Evolutionary conservation across 176 grass and related monocot species (phyloP).

Genomic region (Hordeum marinum): DNA sequence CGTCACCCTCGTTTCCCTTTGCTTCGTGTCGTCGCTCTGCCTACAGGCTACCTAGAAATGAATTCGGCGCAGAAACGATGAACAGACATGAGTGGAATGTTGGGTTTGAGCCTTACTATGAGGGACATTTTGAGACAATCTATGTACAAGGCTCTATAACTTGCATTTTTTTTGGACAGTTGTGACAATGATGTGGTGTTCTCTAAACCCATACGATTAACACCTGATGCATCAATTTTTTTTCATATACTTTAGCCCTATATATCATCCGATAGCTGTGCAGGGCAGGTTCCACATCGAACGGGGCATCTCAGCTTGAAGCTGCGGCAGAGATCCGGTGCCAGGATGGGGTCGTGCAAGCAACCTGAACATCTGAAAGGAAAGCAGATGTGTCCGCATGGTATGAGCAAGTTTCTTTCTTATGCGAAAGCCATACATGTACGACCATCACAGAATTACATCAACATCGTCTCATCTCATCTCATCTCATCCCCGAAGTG

Average conservation of each 20-base stretch:
- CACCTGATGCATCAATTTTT: background rate
- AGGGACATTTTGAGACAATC: background rate
- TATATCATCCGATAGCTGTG: background rate
- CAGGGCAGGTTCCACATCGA: background rate
- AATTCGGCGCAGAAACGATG: background rate
- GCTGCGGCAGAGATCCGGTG: background rate
- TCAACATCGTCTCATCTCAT: background rate
- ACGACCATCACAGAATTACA: conserved; percentile 26
- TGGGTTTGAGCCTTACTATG: background rate
- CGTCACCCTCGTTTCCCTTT: conserved; percentile 36
- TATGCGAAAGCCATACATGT: background rate
- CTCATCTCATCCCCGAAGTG: conserved; percentile 18
- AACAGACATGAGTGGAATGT: background rate
- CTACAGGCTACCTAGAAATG: conserved; percentile 5
- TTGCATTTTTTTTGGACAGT: background rate
- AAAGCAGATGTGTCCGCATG: conserved; percentile 4
- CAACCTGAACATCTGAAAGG: background rate
- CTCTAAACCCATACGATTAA: background rate
- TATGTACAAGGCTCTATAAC: background rate
- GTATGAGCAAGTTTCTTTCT: conserved; percentile 31
- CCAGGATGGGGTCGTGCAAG: background rate
- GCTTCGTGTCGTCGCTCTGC: conserved; percentile 37
- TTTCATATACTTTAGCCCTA: background rate
- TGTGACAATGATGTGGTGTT: background rate
- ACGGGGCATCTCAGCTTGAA: background rate